These are phyloP conservation scores for Coleophoma crateriformis DNA, from an alignment of 2,329 filamentous ascomycete genomes.

Conservation along the genomic window DNA sequence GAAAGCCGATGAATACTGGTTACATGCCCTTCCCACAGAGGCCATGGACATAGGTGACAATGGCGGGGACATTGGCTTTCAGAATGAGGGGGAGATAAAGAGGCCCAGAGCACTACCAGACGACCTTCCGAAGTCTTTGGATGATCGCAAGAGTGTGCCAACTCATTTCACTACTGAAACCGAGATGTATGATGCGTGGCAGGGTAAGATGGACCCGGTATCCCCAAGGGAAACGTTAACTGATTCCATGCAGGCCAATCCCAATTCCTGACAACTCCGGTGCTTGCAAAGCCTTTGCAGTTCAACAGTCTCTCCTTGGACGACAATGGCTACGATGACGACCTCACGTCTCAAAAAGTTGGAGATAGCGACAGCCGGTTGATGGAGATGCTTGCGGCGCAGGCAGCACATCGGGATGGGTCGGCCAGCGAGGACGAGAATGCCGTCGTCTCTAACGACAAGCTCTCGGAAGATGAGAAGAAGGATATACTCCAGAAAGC, in stretches of 20 bases:
- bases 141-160: slow-evolving; percentile 72
- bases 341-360: slow-evolving; percentile 43
- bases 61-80: slow-evolving; percentile 46
- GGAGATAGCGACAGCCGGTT: slow-evolving; percentile 81
- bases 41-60: slow-evolving; percentile 56
- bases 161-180: slow-evolving; percentile 67
- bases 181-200: slow-evolving; percentile 98
- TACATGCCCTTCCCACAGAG: slow-evolving; percentile 24
- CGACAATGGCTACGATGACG: slow-evolving; percentile 67
- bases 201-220: slow-evolving; percentile 53
- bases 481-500: slow-evolving; percentile 76
- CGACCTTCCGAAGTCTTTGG: slow-evolving; percentile 85
- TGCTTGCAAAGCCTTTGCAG: slow-evolving; percentile 75
- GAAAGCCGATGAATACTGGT: slow-evolving; percentile 14
- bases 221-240: not conserved
- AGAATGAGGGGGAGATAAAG: slow-evolving; percentile 40
- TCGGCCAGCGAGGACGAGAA: slow-evolving; percentile 74
- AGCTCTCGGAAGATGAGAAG: slow-evolving; percentile 73
- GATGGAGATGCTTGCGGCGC: slow-evolving; percentile 93
- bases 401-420: slow-evolving; percentile 77
- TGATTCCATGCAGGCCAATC: slow-evolving; percentile 66
- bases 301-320: slow-evolving; percentile 80
- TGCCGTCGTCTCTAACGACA: slow-evolving; percentile 68
- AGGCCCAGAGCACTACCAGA: slow-evolving; percentile 57
- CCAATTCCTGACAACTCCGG: slow-evolving; percentile 85